Evolutionary conservation across 805 yeast genomes (phyloP).

Genomic region (Grigorovia yakushimaensis): DNA sequence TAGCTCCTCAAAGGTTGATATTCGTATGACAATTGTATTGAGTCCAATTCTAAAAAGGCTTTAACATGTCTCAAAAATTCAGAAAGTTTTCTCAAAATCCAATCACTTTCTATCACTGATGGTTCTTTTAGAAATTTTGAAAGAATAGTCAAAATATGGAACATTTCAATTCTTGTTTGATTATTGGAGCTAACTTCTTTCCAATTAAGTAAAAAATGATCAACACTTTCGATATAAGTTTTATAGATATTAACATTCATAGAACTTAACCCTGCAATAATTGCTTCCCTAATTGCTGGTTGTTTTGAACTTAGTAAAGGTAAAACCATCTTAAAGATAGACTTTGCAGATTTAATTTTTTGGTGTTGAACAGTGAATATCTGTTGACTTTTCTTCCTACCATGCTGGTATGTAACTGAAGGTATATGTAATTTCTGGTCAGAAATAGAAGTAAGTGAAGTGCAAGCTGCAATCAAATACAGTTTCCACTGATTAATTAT

Average conservation of each 20-base stretch:
- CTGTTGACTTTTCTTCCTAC: slow-evolving; percentile 69
- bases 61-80: slow-evolving; percentile 54
- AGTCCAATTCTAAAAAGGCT: slow-evolving; percentile 43
- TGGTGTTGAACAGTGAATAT: slow-evolving; percentile 78
- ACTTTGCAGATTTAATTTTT: slow-evolving; percentile 83
- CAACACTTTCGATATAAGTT: slow-evolving; percentile 69
- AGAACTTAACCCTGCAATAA: slow-evolving; percentile 81
- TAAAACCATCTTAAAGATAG: slow-evolving; percentile 77
- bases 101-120: slow-evolving; percentile 49
- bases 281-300: slow-evolving; percentile 66
- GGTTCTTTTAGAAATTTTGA: slow-evolving; percentile 48
- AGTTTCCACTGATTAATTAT: slow-evolving; percentile 82
- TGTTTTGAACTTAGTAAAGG: slow-evolving; percentile 71
- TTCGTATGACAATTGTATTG: slow-evolving; percentile 54
- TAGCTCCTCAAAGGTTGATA: slow-evolving; percentile 72
- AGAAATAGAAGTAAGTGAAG: slow-evolving; percentile 79
- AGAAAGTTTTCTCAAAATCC: slow-evolving; percentile 57
- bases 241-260: slow-evolving; percentile 82
- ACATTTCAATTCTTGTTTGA: slow-evolving; percentile 57
- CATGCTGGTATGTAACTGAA: slow-evolving; percentile 42
- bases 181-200: slow-evolving; percentile 35
- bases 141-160: slow-evolving; percentile 67
- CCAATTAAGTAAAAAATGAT: slow-evolving; percentile 50
- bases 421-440: slow-evolving; percentile 75
- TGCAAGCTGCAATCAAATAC: slow-evolving; percentile 82